A percentile compares a stretch with the other conserved stretches of the same genome.
Evolutionary conservation across 2,329 filamentous ascomycete genomes (phyloP).

Genomic region (Alternaria arbusti): DNA sequence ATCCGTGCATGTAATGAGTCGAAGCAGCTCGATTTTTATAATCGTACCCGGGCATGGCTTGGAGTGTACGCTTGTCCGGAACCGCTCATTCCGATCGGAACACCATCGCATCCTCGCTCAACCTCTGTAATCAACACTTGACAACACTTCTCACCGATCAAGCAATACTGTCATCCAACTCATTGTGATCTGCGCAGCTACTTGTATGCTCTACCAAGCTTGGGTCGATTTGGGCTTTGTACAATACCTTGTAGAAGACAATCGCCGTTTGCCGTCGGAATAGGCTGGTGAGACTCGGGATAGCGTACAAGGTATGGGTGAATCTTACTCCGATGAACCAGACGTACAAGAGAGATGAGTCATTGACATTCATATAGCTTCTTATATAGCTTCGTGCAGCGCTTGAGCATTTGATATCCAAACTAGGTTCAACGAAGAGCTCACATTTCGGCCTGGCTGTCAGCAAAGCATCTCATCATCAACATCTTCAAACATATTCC

Average conservation of each 20-base stretch:
- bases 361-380: not conserved
- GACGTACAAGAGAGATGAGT: not conserved
- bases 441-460: not conserved
- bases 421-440: not conserved
- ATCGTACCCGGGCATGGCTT: not conserved
- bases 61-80: not conserved
- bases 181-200: not conserved
- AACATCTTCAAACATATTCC: not conserved
- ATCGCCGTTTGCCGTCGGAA: conserved; percentile 18
- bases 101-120: not conserved
- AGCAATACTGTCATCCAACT: not conserved
- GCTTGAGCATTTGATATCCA: not conserved
- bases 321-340: not conserved
- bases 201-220: fast-evolving
- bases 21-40: not conserved
- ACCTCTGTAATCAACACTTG: not conserved
- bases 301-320: not conserved
- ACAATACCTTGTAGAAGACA: not conserved
- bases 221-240: not conserved
- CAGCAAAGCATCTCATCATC: not conserved
- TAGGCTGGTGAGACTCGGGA: conserved; percentile 2
- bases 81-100: conserved; percentile 19
- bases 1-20: not conserved
- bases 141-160: not conserved
- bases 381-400: not conserved